Percentiles rank a stretch among this genome's conserved stretches.
phyloP scores from a whole-genome alignment of 192 early-diverging fungal genomes.

The Fimicolochytrium jonesii region DNA sequence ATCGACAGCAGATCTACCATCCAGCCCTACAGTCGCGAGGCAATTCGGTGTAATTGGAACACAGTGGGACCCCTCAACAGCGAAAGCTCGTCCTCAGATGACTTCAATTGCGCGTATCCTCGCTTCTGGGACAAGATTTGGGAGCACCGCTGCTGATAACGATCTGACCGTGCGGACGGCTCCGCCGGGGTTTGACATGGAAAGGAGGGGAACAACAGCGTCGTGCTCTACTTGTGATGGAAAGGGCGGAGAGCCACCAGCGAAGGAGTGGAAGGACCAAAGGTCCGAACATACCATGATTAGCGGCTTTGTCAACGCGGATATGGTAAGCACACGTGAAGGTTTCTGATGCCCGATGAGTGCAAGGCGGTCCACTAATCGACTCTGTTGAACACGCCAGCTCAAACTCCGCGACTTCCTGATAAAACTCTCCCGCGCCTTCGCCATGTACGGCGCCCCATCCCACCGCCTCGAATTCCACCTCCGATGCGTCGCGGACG shows the following conservation, averaged over 20 bases:
- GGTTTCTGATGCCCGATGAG: too few relatives aligned
- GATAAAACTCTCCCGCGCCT: conserved; percentile 39
- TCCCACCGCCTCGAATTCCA: conserved; percentile 46
- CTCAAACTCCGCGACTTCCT: conserved; percentile 37
- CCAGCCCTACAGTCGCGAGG: too few relatives aligned
- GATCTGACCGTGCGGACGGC: not conserved
- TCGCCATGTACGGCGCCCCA: conserved; percentile 42
- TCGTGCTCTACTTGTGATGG: conserved; percentile 18
- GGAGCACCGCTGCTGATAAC: too few relatives aligned
- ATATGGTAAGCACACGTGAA: too few relatives aligned
- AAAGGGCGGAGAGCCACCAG: not conserved
- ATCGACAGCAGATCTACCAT: too few relatives aligned
- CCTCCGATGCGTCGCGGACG: conserved; percentile 34
- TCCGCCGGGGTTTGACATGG: not conserved
- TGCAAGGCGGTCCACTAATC: too few relatives aligned
- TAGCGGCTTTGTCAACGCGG: conserved; percentile 13
- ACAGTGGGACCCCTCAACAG: too few relatives aligned
- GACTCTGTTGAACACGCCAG: not conserved
- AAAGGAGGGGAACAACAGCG: not conserved
- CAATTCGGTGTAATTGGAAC: too few relatives aligned
- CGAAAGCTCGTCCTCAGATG: too few relatives aligned
- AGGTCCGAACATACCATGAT: conserved; percentile 18
- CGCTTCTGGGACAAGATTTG: too few relatives aligned
- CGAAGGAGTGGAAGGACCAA: conserved; percentile 2
- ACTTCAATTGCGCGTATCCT: too few relatives aligned